Percentiles rank a stretch among this genome's conserved stretches.
Evolutionary conservation across 2,329 filamentous ascomycete genomes (phyloP).

Genomic region (Penicillium sp.): DNA sequence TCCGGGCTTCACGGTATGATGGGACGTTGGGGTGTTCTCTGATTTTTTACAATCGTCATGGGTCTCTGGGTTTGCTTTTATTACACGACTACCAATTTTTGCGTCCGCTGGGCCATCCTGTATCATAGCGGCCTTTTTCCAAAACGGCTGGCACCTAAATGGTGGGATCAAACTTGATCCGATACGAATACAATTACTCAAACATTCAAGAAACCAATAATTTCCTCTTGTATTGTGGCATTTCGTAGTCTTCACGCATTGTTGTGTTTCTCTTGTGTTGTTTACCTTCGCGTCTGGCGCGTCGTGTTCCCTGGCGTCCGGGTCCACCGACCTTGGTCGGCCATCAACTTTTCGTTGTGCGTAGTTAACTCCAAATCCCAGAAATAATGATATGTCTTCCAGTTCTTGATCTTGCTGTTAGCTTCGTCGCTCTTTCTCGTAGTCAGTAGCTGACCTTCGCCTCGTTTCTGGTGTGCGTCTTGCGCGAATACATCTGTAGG

Average conservation of each 20-base stretch:
- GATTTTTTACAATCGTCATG: constrained; percentile 41
- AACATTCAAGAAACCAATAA: neutral
- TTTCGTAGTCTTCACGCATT: neutral
- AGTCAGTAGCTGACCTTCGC: neutral
- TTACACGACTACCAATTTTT: constrained; percentile 37
- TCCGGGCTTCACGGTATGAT: constrained; percentile 45
- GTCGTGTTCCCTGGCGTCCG: neutral
- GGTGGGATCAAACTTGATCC: constrained; percentile 32
- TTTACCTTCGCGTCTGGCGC: neutral
- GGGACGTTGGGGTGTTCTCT: constrained; percentile 46
- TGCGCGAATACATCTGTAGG: too few relatives aligned
- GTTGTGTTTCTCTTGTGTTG: neutral
- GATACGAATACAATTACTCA: constrained; percentile 37
- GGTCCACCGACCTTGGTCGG: neutral
- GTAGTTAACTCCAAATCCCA: neutral
- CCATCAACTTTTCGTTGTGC: neutral
- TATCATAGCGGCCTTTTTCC: constrained; percentile 43
- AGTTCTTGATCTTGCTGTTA: too few relatives aligned
- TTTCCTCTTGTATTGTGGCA: neutral
- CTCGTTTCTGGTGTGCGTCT: too few relatives aligned
- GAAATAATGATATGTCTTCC: too few relatives aligned
- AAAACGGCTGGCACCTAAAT: constrained; percentile 37
- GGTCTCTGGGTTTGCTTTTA: constrained; percentile 45
- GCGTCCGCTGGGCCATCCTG: constrained; percentile 41
- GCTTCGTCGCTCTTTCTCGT: too few relatives aligned